A percentile compares a stretch with the other conserved stretches of the same genome.
Evolutionary conservation across 306 rosid genomes (phyloP).

Genomic region (Rosa persica): DNA sequence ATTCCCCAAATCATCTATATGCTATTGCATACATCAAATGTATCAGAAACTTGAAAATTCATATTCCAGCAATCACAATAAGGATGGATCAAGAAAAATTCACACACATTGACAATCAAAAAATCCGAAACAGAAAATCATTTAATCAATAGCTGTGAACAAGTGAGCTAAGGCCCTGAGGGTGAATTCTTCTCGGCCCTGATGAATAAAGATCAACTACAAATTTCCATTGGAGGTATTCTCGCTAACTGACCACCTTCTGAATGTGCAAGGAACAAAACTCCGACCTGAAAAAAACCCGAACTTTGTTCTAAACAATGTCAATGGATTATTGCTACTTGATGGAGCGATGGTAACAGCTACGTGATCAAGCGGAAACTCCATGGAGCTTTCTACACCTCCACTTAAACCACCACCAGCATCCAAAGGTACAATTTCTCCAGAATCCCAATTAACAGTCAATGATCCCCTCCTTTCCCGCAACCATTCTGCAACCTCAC

Average conservation of each 20-base stretch:
- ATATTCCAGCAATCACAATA: background rate
- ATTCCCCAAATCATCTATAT: background rate
- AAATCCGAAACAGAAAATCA: background rate
- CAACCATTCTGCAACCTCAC: conserved; percentile 59
- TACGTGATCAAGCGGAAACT: conserved; percentile 25
- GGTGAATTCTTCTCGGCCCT: conserved; percentile 16
- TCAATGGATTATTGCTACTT: conserved; percentile 37
- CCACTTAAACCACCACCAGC: conserved; percentile 38
- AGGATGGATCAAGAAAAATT: background rate
- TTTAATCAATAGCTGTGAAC: conserved; percentile 8
- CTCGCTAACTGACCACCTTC: conserved; percentile 50
- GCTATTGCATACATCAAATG: background rate
- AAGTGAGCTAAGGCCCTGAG: conserved; percentile 14
- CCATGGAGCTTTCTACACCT: conserved; percentile 34
- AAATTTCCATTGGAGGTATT: conserved; percentile 30
- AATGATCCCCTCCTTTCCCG: conserved; percentile 55
- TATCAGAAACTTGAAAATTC: background rate
- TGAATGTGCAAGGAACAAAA: conserved; percentile 48
- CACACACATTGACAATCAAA: background rate
- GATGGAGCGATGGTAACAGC: conserved; percentile 34
- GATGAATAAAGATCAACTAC: conserved; percentile 12
- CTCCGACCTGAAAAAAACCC: conserved; percentile 51
- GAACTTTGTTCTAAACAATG: conserved; percentile 47
- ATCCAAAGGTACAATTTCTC: conserved; percentile 47
- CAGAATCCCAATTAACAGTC: conserved; percentile 60